These are phyloP conservation scores for Ambrosia trifida DNA, from an alignment of 129 eudicot species.

Conservation along the genomic window DNA sequence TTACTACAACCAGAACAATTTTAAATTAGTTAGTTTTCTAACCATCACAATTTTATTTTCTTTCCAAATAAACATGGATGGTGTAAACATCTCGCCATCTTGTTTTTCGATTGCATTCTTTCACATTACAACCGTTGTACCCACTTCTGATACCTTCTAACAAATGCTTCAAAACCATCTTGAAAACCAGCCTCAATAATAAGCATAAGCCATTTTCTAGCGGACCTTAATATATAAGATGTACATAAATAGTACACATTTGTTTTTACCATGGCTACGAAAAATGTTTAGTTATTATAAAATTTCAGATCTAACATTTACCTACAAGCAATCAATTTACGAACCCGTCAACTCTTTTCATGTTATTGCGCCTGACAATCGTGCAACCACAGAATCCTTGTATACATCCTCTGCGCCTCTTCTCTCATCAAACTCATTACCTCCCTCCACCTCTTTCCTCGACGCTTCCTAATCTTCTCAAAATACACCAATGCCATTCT, in stretches of 20 bases:
- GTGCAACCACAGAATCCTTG: conserved; percentile 61
- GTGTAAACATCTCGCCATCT: no score
- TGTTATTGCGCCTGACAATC: conserved; percentile 58
- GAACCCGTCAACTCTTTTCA: conserved; percentile 82
- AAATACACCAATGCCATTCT: conserved; percentile 51
- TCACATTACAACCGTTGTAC: no score
- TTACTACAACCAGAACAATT: background rate
- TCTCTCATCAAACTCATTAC: conserved; percentile 44
- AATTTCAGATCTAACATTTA: conserved; percentile 13
- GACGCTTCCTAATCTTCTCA: conserved; percentile 41
- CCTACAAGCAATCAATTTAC: conserved; percentile 80
- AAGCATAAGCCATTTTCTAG: no score
- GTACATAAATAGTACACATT: no score
- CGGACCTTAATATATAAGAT: no score
- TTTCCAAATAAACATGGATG: background rate
- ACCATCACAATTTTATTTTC: no score
- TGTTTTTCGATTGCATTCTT: no score
- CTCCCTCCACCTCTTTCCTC: conserved; percentile 39
- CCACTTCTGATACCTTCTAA: no score
- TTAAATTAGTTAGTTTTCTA: background rate
- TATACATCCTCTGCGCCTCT: conserved; percentile 38
- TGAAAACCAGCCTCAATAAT: no score
- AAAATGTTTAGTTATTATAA: no score
- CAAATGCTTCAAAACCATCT: no score
- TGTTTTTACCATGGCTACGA: no score